Evolutionary conservation across 2,329 filamentous ascomycete genomes (phyloP).

Genomic region (Tolypocladium album): DNA sequence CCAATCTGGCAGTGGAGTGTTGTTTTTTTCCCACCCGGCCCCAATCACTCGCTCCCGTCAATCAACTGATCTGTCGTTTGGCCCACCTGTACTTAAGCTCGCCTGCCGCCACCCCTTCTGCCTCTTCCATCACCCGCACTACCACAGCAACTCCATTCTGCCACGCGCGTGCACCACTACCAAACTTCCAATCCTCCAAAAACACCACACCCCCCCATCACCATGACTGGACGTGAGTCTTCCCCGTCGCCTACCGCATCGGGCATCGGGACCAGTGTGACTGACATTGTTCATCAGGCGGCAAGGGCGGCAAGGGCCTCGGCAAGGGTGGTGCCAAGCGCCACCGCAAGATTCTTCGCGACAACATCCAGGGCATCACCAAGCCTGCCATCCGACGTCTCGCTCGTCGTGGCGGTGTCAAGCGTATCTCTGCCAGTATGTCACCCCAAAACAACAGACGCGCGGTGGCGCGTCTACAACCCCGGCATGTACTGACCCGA

Average conservation of each 20-base stretch:
- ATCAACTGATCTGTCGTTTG: conserved; percentile 24
- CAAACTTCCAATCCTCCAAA: conserved; percentile 4
- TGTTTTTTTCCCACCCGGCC: neutral
- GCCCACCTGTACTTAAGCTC: conserved; percentile 29
- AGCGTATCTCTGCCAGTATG: conserved; percentile 94
- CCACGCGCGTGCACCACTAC: conserved; percentile 1
- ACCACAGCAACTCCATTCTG: conserved; percentile 2
- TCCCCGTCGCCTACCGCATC: neutral
- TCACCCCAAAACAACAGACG: neutral
- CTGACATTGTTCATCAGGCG: conserved; percentile 43
- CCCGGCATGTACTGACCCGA: neutral
- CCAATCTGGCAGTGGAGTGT: neutral
- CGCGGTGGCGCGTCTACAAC: neutral
- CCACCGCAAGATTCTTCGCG: conserved; percentile 97
- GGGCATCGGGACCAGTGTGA: neutral
- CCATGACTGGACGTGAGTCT: conserved; percentile 26
- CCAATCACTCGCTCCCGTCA: conserved; percentile 1
- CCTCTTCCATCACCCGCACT: conserved; percentile 7
- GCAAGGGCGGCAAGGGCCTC: conserved; percentile 95
- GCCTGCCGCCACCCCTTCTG: conserved; percentile 14
- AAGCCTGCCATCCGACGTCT: conserved; percentile 98
- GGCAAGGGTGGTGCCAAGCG: conserved; percentile 98
- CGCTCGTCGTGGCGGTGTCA: conserved; percentile 97
- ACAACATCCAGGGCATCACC: conserved; percentile 99
- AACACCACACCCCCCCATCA: conserved; percentile 7